phyloP scores from a whole-genome alignment of 179 eudicot species.

The Heliamphora pulchella region DNA sequence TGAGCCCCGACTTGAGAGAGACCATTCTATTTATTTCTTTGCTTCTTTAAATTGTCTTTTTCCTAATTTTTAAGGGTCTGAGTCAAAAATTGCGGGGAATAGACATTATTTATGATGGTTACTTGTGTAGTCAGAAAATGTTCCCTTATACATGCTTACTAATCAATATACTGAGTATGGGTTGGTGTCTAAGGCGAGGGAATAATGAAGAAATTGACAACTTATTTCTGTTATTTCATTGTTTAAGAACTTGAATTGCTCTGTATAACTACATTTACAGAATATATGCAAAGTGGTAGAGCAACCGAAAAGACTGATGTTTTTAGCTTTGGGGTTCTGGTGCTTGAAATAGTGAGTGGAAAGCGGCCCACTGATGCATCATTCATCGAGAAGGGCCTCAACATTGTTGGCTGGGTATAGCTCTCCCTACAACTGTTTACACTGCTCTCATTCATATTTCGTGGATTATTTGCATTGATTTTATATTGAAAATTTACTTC shows the following conservation, averaged over 20 bases:
- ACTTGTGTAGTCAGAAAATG: background rate
- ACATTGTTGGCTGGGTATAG: conserved; percentile 97
- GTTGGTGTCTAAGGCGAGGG: background rate
- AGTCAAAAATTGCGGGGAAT: background rate
- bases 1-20: too few species aligned
- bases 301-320: conserved; percentile 97
- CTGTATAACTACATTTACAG: conserved; percentile 31
- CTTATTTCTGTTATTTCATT: background rate
- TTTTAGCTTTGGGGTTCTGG: conserved; percentile 92
- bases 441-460: background rate
- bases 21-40: too few species aligned
- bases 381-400: conserved; percentile 94
- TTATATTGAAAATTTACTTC: too few species aligned
- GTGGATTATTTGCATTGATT: too few species aligned
- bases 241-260: too few species aligned
- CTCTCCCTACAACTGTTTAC: conserved; percentile 3
- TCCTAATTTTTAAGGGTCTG: background rate
- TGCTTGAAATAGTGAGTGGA: conserved; percentile 84
- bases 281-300: conserved; percentile 98
- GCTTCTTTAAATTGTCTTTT: background rate
- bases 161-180: background rate
- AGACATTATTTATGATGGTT: background rate
- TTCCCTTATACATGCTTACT: background rate
- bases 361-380: conserved; percentile 98
- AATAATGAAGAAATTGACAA: background rate